Conservation (phyloP, 1,284 basidiomycete genomes). For the Naganishia sp. region DNA sequence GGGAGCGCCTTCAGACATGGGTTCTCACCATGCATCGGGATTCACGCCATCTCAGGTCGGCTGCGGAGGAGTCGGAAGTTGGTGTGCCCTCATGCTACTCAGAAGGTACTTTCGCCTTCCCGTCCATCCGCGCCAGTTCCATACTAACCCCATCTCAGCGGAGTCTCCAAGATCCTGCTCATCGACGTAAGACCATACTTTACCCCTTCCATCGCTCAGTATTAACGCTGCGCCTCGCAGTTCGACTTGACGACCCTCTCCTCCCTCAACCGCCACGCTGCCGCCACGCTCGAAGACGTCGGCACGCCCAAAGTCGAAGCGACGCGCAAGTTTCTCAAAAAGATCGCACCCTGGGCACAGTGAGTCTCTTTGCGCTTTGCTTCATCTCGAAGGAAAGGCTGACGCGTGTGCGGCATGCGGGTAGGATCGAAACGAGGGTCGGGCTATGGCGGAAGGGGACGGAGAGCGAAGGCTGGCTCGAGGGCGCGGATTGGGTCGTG, state of each 20-base stretch:
- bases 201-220: no score
- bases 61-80: constrained; percentile 94
- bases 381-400: no score
- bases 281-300: constrained; percentile 86
- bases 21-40: neutral
- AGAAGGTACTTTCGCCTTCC: constrained; percentile 54
- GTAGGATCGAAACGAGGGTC: constrained; percentile 75
- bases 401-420: constrained; percentile 51
- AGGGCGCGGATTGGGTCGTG: constrained; percentile 86
- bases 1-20: neutral
- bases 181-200: constrained; percentile 48
- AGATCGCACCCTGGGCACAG: constrained; percentile 65
- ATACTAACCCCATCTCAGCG: constrained; percentile 38
- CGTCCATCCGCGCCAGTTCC: neutral
- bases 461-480: constrained; percentile 66
- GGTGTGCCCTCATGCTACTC: constrained; percentile 91
- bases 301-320: constrained; percentile 89
- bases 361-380: constrained; percentile 33
- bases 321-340: constrained; percentile 70
- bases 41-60: constrained; percentile 61
- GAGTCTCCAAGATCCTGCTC: constrained; percentile 54
- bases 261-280: constrained; percentile 90
- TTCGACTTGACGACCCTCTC: constrained; percentile 93
- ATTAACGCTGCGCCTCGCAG: constrained; percentile 48
- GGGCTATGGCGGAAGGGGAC: constrained; percentile 79